Base-by-base conservation (phyloP, 129 eudicot genomes). In the Cynara cardunculus region DNA sequence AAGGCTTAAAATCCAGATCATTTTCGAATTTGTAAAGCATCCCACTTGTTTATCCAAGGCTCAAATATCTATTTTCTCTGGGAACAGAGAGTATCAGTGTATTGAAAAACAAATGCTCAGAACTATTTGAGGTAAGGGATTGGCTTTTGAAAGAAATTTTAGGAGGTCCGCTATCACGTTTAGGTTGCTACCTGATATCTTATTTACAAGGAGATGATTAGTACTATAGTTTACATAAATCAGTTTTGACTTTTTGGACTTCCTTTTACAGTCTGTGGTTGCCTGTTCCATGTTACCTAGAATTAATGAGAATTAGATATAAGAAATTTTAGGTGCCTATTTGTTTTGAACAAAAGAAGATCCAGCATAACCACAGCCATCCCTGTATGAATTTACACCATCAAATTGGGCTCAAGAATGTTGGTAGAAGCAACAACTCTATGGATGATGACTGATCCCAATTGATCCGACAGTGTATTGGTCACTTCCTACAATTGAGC, bases 81-180 rank as follows among this genome's bases (percentile, higher is more conserved):
- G 62, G 71, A n/a, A 59, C 39, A 61, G 70, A 56, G 70, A 75
- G 49, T n/a, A 75, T 41, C 53, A 30, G 49, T 30, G 41, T 53
- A 74, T 53, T 41, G 11, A 7, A 25, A 22, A 74, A 73, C 9
- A 25, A 14, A 14, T 56, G 30, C 69, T 75, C 61, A 56, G 21
- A 75, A 27, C 53, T 76, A 21, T 11, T 0, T 76, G 19, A 76
- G 7, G 61, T 16, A 14, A 46, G 61, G 61, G 61, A 46, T 46
- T 46, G 61, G 61, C 61, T 46, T 46, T 16, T 16, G 7, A 46
- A 46, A 46, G 19, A 14, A 46, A 0, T 46, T 46, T 46, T 2
- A 46, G 59, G 59, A 46, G 59, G 19, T 46, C 59, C 5, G 19
- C 59, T 46, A 3, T 13, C 5, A 12, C 18, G 19, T 3, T 13